Evolutionary conservation across 495 filamentous ascomycete species (phyloP).

Genomic region (Bacidia gigantensis): DNA sequence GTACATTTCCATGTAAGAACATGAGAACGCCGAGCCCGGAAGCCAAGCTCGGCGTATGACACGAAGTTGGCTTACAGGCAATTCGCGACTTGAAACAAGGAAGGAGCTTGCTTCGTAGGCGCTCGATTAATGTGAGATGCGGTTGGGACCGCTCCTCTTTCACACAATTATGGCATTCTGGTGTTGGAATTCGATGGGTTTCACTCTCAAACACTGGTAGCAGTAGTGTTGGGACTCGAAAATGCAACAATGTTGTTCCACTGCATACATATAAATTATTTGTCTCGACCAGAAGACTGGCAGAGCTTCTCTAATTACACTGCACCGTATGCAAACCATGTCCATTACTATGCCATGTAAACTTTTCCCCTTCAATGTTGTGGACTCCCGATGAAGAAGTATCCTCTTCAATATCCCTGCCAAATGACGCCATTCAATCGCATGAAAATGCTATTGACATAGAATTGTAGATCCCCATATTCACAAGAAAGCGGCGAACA

Average conservation of each 20-base stretch:
- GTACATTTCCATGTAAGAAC: too few relatives aligned
- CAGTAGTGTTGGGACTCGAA: too few relatives aligned
- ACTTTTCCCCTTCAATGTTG: neutral
- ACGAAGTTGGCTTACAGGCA: neutral
- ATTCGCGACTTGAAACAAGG: neutral
- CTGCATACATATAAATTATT: too few relatives aligned
- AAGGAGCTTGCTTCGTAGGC: too few relatives aligned
- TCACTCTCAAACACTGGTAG: too few relatives aligned
- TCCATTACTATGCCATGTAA: neutral
- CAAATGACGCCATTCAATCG: neutral
- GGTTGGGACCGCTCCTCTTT: neutral
- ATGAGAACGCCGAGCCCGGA: too few relatives aligned
- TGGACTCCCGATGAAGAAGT: neutral
- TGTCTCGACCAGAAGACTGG: neutral
- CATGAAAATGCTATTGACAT: neutral
- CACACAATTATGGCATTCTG: too few relatives aligned
- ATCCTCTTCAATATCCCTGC: neutral
- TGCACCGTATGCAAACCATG: neutral
- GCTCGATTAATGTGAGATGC: neutral
- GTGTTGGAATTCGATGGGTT: too few relatives aligned
- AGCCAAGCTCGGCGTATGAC: too few relatives aligned
- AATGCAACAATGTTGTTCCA: too few relatives aligned
- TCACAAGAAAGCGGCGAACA: constrained; percentile 36
- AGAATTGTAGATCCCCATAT: neutral
- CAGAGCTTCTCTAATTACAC: neutral